Evolutionary conservation across 139 green algal species (phyloP).

Genomic region (Picochlorum sp.): DNA sequence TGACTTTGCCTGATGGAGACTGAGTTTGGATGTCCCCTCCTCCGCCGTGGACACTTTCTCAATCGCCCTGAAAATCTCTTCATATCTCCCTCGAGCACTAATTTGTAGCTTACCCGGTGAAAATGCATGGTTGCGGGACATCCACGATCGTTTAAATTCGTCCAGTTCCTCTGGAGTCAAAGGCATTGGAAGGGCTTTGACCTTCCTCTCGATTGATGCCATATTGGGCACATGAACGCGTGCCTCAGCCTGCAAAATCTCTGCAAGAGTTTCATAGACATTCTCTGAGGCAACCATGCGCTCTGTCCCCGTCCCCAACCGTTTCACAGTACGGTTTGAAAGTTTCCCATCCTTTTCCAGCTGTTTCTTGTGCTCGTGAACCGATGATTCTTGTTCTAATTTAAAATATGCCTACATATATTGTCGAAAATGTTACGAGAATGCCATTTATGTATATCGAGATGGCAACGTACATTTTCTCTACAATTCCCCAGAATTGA

Average conservation of each 20-base stretch:
- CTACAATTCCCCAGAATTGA: too few species aligned
- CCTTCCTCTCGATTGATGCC: background rate
- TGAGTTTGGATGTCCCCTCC: background rate
- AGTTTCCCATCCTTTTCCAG: conserved; percentile 33
- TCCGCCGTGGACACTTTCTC: background rate
- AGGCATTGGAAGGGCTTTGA: conserved; percentile 20
- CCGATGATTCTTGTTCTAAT: conserved; percentile 31
- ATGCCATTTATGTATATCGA: too few species aligned
- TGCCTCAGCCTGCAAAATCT: conserved; percentile 37
- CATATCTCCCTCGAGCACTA: conserved; percentile 8
- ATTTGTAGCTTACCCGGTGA: too few species aligned
- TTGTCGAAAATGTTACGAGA: too few species aligned
- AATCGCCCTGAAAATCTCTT: background rate
- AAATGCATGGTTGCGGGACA: too few species aligned
- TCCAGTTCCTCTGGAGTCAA: conserved; percentile 20
- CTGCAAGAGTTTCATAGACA: conserved; percentile 32
- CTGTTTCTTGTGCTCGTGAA: conserved; percentile 25
- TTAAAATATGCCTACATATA: conserved; percentile 22
- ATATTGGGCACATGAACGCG: conserved; percentile 31
- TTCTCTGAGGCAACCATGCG: conserved; percentile 9
- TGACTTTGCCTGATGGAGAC: conserved; percentile 16
- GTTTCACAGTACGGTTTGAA: conserved; percentile 11
- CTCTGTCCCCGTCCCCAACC: conserved; percentile 3
- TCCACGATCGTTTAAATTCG: too few species aligned
- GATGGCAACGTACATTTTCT: too few species aligned